Percentiles rank a stretch among this genome's conserved stretches.
Evolutionary conservation across 441 rosid genomes (phyloP).

Genomic region (Croton laevigatus): DNA sequence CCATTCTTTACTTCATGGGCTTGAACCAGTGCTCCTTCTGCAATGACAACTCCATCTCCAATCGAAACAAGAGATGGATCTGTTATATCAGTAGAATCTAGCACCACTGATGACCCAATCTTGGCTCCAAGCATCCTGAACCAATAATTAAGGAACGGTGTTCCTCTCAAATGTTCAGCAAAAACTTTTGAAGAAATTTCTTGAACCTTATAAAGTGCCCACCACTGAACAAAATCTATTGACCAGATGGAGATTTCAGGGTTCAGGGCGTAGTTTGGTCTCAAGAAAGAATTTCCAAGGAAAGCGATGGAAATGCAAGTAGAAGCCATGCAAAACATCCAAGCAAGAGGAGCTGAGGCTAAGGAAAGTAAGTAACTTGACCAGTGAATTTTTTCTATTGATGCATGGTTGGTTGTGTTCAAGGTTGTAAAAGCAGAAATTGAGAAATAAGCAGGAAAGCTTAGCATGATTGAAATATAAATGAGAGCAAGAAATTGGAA

Average conservation of each 20-base stretch:
- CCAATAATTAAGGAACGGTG: slow-evolving; percentile 61
- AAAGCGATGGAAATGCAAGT: slow-evolving; percentile 45
- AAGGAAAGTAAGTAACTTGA: slow-evolving; percentile 29
- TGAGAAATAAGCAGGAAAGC: slow-evolving; percentile 54
- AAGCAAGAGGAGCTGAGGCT: slow-evolving; percentile 56
- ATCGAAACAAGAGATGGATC: slow-evolving; percentile 64
- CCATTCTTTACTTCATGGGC: slow-evolving; percentile 64
- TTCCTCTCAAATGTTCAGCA: slow-evolving; percentile 64
- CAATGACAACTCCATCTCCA: slow-evolving; percentile 61
- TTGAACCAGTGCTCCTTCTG: slow-evolving; percentile 69
- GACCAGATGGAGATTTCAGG: slow-evolving; percentile 63
- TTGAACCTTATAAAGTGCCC: slow-evolving; percentile 71
- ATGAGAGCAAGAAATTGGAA: slow-evolving; percentile 52
- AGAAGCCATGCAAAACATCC: slow-evolving; percentile 53
- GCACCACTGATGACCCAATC: slow-evolving; percentile 59
- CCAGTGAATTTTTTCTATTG: slow-evolving; percentile 28
- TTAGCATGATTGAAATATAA: slow-evolving; percentile 41
- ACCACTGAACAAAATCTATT: slow-evolving; percentile 59
- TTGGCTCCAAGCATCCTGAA: slow-evolving; percentile 64
- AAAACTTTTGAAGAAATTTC: slow-evolving; percentile 59
- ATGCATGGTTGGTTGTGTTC: slow-evolving; percentile 24
- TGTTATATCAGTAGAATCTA: slow-evolving; percentile 56
- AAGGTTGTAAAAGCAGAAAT: slow-evolving; percentile 41
- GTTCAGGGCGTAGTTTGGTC: slow-evolving; percentile 52
- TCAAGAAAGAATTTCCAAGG: slow-evolving; percentile 60